Base-by-base conservation (phyloP, 345 rosid species). In the Moringa oleifera region DNA sequence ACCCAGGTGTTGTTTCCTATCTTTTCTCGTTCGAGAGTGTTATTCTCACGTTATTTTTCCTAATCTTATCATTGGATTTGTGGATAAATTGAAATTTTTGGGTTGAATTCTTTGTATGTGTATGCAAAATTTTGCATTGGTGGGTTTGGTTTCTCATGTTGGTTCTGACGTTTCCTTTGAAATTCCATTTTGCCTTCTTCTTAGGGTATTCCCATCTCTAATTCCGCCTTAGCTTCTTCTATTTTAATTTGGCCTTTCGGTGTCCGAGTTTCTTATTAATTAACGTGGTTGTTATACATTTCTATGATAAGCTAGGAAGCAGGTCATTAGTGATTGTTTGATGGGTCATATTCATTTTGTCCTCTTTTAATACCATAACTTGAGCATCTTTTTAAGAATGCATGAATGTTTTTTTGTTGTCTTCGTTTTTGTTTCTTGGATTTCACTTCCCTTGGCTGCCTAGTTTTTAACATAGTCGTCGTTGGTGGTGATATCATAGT, bases 371-470 rank as follows among this genome's bases (percentile, higher is more conserved):
- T 28, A 28, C 5, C 33, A 28, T 28, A 28, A 28, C 8, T 8
- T 28, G 33, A 28, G 33, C 33, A 28, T 41, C 47, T 41, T 41
- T 16, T 16, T 15, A 1, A 15, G 12, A 5, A 1, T 2, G 12
- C 12, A 41, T 41, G 9, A 11, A 41, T 41, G 17, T 41, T 15
- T 65, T 41, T 21, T 28, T 20, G 9, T 61, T 33, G n/a, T n/a
- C n/a, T 68, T 51, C 33, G 58, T 61, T 57, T 60, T 22, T 41
- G 18, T 64, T 62, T 36, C 23, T 62, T 57, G 68, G 59, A 61
- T 68, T 60, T 25, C 8, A 24, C 55, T 37, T 36, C 24, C 20
- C 12, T 41, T 1, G 6, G 12, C 12, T 7, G 17, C 47, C 1
- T 41, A 9, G 47, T 41, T 41, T 41, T 28, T 28, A 28, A 28